Conservation (phyloP, 495 filamentous ascomycete genomes). For the Penicillium flavigenum region DNA sequence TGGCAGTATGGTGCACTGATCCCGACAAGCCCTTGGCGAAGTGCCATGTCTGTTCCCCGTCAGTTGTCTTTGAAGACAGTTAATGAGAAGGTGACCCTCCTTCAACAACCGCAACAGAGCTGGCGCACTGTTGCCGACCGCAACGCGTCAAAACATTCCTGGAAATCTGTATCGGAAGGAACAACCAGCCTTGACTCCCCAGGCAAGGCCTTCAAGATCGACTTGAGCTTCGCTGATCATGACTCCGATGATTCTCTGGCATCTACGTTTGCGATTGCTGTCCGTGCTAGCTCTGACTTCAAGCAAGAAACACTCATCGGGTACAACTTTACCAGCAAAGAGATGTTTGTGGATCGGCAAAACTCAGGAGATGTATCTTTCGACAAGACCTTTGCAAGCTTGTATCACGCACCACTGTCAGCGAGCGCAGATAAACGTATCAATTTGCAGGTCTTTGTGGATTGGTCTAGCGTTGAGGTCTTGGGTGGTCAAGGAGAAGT, state of each 20-base stretch:
- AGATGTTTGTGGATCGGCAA: constrained; percentile 31
- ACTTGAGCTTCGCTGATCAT: constrained; percentile 26
- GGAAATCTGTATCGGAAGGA: constrained; percentile 6
- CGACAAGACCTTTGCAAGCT: constrained; percentile 27
- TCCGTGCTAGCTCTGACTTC: constrained; percentile 28
- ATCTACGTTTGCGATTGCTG: constrained; percentile 28
- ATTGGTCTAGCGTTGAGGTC: constrained; percentile 39
- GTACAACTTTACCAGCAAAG: constrained; percentile 43
- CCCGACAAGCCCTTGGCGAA: constrained; percentile 49
- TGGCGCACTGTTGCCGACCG: not conserved
- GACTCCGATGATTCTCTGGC: not conserved
- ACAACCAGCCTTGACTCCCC: constrained; percentile 14
- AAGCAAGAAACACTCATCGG: constrained; percentile 42
- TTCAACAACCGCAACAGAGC: constrained; percentile 24
- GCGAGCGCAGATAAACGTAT: constrained; percentile 20
- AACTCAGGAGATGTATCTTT: constrained; percentile 26
- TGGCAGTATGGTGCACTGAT: constrained; percentile 52
- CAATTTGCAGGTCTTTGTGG: constrained; percentile 29
- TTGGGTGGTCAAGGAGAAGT: constrained; percentile 36
- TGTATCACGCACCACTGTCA: constrained; percentile 28
- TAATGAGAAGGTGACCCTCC: constrained; percentile 13
- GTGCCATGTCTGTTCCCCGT: constrained; percentile 50
- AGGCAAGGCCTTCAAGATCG: constrained; percentile 20
- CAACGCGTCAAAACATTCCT: not conserved
- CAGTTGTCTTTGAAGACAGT: constrained; percentile 33